Percentiles rank a stretch among this genome's conserved stretches.
These are phyloP conservation scores for Fraxinus pennsylvanica DNA, from an alignment of 257 asterid genomes.

Conservation along the genomic window DNA sequence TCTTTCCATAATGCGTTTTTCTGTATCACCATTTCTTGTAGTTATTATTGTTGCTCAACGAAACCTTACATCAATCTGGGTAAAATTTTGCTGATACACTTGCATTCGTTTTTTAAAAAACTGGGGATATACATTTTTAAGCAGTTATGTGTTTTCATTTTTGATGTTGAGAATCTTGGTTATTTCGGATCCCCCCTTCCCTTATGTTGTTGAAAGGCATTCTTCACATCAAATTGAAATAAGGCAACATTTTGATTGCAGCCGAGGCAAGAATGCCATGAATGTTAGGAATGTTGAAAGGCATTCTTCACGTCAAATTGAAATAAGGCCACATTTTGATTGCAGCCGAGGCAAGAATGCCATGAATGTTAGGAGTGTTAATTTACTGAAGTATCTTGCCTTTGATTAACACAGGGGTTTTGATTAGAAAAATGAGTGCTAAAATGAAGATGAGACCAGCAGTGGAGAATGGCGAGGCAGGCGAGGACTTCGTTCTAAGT, in stretches of 20 bases:
- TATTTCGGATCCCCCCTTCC: too few relatives aligned
- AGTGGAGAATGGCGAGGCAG: conserved; percentile 61
- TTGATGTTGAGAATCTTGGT: not conserved
- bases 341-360: too few relatives aligned
- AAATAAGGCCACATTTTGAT: too few relatives aligned
- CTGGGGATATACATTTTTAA: not conserved
- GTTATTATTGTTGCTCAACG: not conserved
- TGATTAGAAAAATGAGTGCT: conserved; percentile 41
- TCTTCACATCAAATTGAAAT: too few relatives aligned
- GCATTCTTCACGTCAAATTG: too few relatives aligned
- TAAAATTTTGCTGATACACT: not conserved
- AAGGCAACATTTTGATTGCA: too few relatives aligned
- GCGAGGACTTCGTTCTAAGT: conserved; percentile 81
- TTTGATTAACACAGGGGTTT: conserved; percentile 28
- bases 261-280: too few relatives aligned
- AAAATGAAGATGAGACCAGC: conserved; percentile 65
- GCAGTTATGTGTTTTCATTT: not conserved
- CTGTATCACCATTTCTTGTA: not conserved
- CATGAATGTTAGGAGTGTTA: not conserved
- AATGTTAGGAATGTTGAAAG: too few relatives aligned
- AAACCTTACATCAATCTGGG: not conserved
- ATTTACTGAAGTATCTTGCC: conserved; percentile 17
- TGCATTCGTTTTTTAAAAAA: not conserved
- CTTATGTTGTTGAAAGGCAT: too few relatives aligned
- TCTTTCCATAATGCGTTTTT: not conserved